Base-by-base conservation (phyloP, 2,329 filamentous ascomycete genomes). In the Neonectria faginata region DNA sequence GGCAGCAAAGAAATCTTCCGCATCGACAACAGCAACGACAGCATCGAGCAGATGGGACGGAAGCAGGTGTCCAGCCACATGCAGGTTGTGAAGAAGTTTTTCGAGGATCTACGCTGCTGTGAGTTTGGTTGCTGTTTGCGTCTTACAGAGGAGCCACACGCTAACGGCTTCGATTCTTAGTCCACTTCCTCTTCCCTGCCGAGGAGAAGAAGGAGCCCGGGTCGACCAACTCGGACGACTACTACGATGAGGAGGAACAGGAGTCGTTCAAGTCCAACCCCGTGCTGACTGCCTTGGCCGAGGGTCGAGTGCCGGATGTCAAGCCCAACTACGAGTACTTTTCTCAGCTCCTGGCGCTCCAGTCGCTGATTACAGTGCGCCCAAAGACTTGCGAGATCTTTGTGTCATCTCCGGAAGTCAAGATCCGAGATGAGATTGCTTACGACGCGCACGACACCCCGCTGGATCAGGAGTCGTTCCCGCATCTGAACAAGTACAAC, bases 11-110 rank as follows among this genome's bases (percentile, higher is more conserved):
- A 81, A 68, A 81, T 81, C 64, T 81, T 81, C 64, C 75, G 79
- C 55, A 80, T 81, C 70, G 79, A 81, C 65, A 81, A 81, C 66
- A 80, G 79, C 73, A 80, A 80, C 60, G 79, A 81, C 58, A 80
- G 79, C 67, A 80, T 80, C 54, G 79, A 80, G 70, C 79, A 83
- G 62, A 83, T 85, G 75, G 80, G 83, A 66, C 82, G 88, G 61
- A 91, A 91, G 76, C 88, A 90, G 72, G 88, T 91, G 5, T 91
- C 89, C 2, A 91, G 88, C 73, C 89, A 91, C 73, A 91, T 91
- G 73, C 89, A 92, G 74, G 89, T 92, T 14, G 79, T 91, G 60
- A 91, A 91, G 79, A 87, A 86, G 56, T 90, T 91, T 75, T 87
- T 91, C 68, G 83, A 84, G 60, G 84, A 86, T 59, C 81, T 91